Evolutionary conservation across 164 flowering plant species (phyloP), one percentile per base, ranked within the genome.

Genomic region (Magnolia officinalis): DNA sequence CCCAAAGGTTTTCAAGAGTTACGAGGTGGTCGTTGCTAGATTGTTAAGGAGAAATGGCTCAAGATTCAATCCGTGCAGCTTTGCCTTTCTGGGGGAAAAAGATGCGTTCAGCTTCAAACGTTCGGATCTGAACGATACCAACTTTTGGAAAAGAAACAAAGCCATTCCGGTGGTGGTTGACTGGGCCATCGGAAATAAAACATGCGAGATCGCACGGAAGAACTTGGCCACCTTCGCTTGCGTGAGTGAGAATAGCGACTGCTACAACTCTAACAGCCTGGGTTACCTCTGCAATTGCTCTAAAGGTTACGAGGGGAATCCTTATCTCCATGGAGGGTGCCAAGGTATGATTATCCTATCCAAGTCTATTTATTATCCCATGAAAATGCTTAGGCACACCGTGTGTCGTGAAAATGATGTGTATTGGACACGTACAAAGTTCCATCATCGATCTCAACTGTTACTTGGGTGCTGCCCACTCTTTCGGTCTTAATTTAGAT

Each of bases 271-370:
- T n/a, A 74, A 65, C 1, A 70, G 55, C 20, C 51, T 58, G 1
- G 76, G 76, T 1, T 74, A 74, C 45, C 69, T 21, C 14, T 74
- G 76, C 58, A 61, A 10, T 20, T 74, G 76, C 29, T 20, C 29
- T 14, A 10, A 45, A 19, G 76, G 76, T 49, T 74, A 8, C 31
- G 16, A 37, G 16, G 76, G 76, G 19, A 74, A 74, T 21, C 76
- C 76, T 0, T 64, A 74, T 50, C 70, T 74, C 58, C 68, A 1
- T 19, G 10, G 14, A 14, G 76, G 76, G 63, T 74, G 76, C 69
- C 21, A 74, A 74, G 76, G 76, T 74, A 31, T 49, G 11, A 7
- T 59, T 59, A 49, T 37, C 16, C 19, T 18, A n/a, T 21, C 23
- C 6, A 18, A 8, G 21, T 6, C 21, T 61, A 16, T 0, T 61